Conservation (phyloP, 2,329 filamentous ascomycete species). For the Apiospora sp. region DNA sequence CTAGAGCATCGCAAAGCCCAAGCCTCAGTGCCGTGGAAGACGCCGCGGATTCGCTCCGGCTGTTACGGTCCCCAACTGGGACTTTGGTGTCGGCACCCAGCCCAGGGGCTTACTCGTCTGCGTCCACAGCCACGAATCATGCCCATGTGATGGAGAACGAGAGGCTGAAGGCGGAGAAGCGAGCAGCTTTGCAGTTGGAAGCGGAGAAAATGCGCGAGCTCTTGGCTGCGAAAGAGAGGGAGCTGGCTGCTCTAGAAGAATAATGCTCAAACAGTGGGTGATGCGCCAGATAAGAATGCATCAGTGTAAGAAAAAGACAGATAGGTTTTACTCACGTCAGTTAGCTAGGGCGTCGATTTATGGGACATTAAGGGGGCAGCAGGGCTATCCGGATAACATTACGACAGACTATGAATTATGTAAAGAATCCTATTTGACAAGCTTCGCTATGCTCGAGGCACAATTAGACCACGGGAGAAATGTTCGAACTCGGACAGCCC, state of each 20-base stretch:
- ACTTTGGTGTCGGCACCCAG: conserved; percentile 51
- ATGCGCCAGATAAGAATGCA: not conserved
- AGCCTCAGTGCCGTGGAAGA: conserved; percentile 42
- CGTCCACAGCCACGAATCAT: conserved; percentile 38
- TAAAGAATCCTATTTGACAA: not conserved
- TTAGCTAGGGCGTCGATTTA: not conserved
- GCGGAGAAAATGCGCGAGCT: conserved; percentile 79
- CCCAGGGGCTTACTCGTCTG: conserved; percentile 48
- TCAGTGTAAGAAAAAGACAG: not conserved
- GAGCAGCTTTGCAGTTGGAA: conserved; percentile 73
- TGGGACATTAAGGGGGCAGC: not conserved
- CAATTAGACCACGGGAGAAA: too few relatives aligned
- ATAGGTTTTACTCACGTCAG: not conserved
- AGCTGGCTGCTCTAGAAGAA: conserved; percentile 64
- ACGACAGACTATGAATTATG: conserved; percentile 2
- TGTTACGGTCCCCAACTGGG: conserved; percentile 53
- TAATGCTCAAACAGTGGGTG: conserved; percentile 21
- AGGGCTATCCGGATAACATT: conserved; percentile 1
- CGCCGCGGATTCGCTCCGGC: conserved; percentile 50
- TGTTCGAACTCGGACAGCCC: not conserved
- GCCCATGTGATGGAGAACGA: conserved; percentile 51
- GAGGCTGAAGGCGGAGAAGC: conserved; percentile 65
- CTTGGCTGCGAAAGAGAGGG: conserved; percentile 76
- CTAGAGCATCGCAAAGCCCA: conserved; percentile 36
- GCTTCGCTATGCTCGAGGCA: not conserved